Percentiles rank a stretch among this genome's conserved stretches.
phyloP scores from a whole-genome alignment of 2,329 filamentous ascomycete species.

The Didymella exigua region DNA sequence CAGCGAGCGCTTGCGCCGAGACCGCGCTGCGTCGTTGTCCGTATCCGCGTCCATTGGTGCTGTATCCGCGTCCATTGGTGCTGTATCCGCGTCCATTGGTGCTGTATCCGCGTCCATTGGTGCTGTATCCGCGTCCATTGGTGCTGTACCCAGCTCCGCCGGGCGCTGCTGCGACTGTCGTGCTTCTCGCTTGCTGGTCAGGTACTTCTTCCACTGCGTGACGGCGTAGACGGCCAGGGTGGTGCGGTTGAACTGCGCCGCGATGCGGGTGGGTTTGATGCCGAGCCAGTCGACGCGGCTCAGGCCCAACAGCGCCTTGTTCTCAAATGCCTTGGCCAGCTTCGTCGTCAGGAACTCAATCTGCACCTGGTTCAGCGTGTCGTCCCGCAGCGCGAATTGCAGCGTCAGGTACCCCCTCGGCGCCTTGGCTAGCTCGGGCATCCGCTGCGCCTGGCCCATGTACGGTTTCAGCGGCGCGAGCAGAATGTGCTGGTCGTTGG shows the following conservation, averaged over 20 bases:
- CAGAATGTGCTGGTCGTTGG: slow-evolving; percentile 40
- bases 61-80: too few species aligned
- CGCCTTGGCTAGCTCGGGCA: slow-evolving; percentile 12
- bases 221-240: slow-evolving; percentile 33
- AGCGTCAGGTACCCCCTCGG: slow-evolving; percentile 41
- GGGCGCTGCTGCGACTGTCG: too few species aligned
- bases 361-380: slow-evolving; percentile 33
- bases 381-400: slow-evolving; percentile 37
- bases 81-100: not conserved
- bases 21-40: too few species aligned
- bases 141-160: too few species aligned
- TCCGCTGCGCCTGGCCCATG: slow-evolving; percentile 10
- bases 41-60: not conserved
- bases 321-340: slow-evolving; percentile 36
- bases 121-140: too few species aligned
- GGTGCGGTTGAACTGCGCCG: slow-evolving; percentile 35
- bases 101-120: too few species aligned
- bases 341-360: slow-evolving; percentile 39
- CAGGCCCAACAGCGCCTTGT: slow-evolving; percentile 34
- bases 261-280: slow-evolving; percentile 30
- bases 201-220: slow-evolving; percentile 39
- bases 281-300: slow-evolving; percentile 42
- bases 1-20: too few species aligned
- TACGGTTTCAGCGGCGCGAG: slow-evolving; percentile 35
- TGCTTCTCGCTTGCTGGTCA: slow-evolving; percentile 19